These are phyloP conservation scores for Hortiboletus flavorubellus DNA, from an alignment of 768 basidiomycete species.

Conservation along the genomic window DNA sequence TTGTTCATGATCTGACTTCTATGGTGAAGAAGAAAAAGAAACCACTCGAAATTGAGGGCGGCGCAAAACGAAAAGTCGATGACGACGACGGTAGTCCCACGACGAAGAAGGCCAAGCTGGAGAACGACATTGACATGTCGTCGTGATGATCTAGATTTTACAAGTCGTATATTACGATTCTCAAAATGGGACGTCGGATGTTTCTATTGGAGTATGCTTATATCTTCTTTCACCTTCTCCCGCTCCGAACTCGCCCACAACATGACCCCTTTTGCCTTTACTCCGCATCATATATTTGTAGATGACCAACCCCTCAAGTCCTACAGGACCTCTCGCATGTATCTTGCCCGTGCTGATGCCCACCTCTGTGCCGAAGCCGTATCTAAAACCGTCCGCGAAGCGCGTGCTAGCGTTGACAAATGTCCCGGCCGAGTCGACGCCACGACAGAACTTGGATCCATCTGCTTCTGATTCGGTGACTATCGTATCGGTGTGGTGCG, in stretches of 20 bases:
- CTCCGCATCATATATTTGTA: constrained; percentile 96
- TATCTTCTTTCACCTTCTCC: constrained; percentile 69
- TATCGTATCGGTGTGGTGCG: constrained; percentile 94
- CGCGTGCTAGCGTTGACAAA: constrained; percentile 95
- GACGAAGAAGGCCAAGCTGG: constrained; percentile 64
- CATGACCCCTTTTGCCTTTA: constrained; percentile 67
- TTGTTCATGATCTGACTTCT: constrained; percentile 79
- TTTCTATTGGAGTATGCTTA: constrained; percentile 48
- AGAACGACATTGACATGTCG: constrained; percentile 27
- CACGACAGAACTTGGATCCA: constrained; percentile 73
- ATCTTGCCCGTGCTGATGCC: constrained; percentile 97
- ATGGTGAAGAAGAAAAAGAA: constrained; percentile 87
- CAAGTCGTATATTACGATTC: neutral
- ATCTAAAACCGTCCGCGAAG: constrained; percentile 95
- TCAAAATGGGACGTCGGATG: constrained; percentile 25
- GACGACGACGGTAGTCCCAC: constrained; percentile 45
- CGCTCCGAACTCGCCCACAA: constrained; percentile 81
- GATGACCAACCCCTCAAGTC: constrained; percentile 87
- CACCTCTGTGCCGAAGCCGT: constrained; percentile 97
- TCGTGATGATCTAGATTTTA: constrained; percentile 16
- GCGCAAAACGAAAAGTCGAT: constrained; percentile 70
- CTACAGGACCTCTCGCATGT: constrained; percentile 95
- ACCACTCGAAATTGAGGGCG: constrained; percentile 34
- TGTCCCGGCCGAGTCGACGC: constrained; percentile 89
- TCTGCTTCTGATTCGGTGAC: constrained; percentile 74